A percentile compares a stretch with the other conserved stretches of the same genome.
Evolutionary conservation across 768 basidiomycete species (phyloP).

Genomic region (Coprinopsis strossmayeri): DNA sequence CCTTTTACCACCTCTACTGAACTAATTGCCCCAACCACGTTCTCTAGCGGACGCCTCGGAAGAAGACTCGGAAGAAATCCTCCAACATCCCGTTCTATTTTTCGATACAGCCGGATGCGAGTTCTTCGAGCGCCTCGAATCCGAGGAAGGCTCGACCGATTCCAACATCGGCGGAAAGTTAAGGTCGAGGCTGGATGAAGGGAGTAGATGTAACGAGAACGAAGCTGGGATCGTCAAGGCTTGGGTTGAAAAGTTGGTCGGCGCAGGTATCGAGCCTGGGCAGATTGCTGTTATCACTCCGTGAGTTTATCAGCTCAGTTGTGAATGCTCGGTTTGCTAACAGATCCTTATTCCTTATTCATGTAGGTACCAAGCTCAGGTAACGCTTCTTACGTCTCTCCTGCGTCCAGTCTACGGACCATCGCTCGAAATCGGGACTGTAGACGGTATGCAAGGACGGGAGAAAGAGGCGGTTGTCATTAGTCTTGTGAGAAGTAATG

Average conservation of each 20-base stretch:
- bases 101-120: constrained; percentile 94
- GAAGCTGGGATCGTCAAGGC: constrained; percentile 80
- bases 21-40: too few relatives aligned
- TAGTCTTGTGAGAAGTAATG: constrained; percentile 88
- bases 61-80: constrained; percentile 64
- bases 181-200: constrained; percentile 49
- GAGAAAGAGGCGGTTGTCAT: constrained; percentile 94
- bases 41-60: constrained; percentile 48
- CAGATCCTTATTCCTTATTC: not conserved
- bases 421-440: constrained; percentile 83
- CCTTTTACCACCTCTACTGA: too few relatives aligned
- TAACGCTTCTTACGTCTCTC: constrained; percentile 72
- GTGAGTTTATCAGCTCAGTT: constrained; percentile 37
- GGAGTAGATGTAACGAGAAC: constrained; percentile 91
- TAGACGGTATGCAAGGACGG: constrained; percentile 96
- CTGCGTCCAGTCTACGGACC: constrained; percentile 65
- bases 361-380: constrained; percentile 87
- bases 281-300: constrained; percentile 90
- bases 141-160: not conserved
- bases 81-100: constrained; percentile 80
- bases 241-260: constrained; percentile 76
- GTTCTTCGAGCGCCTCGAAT: constrained; percentile 77
- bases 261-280: constrained; percentile 50
- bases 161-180: not conserved
- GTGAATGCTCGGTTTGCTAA: too few relatives aligned